Evolutionary conservation across 1,139 yeast genomes (phyloP).

Genomic region (Pichia sp.): DNA sequence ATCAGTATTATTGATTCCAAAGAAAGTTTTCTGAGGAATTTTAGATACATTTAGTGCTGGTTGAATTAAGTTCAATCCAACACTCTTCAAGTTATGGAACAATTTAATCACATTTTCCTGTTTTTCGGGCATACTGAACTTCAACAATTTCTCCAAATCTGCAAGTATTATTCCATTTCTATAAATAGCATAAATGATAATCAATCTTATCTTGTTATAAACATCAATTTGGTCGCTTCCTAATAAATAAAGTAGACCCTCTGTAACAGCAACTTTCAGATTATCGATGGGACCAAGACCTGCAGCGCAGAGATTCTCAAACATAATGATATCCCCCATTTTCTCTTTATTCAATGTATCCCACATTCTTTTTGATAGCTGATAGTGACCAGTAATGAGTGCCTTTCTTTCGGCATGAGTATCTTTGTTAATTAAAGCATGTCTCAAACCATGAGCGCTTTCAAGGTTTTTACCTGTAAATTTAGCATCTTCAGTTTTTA

Average conservation of each 20-base stretch:
- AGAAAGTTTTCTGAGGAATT: slow-evolving; percentile 47
- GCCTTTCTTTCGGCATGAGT: slow-evolving; percentile 21
- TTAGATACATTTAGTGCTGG: no score
- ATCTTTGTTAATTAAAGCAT: slow-evolving; percentile 24
- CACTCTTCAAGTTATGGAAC: slow-evolving; percentile 39
- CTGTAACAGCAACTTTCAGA: slow-evolving; percentile 49
- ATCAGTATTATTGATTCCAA: slow-evolving; percentile 49
- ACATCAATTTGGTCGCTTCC: slow-evolving; percentile 18
- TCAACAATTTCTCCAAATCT: slow-evolving; percentile 65
- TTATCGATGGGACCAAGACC: slow-evolving; percentile 63
- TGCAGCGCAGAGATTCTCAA: slow-evolving; percentile 29
- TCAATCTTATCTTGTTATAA: slow-evolving; percentile 58
- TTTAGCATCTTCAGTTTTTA: slow-evolving; percentile 22
- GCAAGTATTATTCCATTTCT: slow-evolving; percentile 76
- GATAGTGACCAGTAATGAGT: slow-evolving; percentile 24
- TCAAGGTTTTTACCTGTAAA: slow-evolving; percentile 18
- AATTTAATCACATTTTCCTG: slow-evolving; percentile 48
- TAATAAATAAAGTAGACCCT: slow-evolving; percentile 53
- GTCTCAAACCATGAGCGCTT: slow-evolving; percentile 24
- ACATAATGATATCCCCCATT: slow-evolving; percentile 35
- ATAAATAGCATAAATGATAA: slow-evolving; percentile 71
- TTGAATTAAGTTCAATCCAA: slow-evolving; percentile 62
- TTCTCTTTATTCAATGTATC: slow-evolving; percentile 18
- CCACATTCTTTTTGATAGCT: slow-evolving; percentile 20
- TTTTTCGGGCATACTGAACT: slow-evolving; percentile 47